Evolutionary conservation across 2,329 filamentous ascomycete species (phyloP).

Genomic region (Davidsoniella australis): DNA sequence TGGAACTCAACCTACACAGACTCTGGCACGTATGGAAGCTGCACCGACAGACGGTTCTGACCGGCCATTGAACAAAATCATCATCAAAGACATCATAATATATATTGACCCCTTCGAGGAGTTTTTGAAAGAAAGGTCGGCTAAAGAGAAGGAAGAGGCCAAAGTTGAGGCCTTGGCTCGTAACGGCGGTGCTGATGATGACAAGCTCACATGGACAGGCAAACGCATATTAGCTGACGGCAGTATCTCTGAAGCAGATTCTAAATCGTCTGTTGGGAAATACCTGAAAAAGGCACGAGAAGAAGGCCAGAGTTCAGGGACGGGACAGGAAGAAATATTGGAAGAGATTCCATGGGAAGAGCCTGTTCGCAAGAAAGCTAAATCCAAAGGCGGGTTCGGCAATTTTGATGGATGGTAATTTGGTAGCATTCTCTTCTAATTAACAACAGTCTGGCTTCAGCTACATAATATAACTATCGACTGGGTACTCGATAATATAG

Average conservation of each 20-base stretch:
- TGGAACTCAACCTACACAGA: slow-evolving; percentile 23
- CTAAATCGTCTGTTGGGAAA: slow-evolving; percentile 47
- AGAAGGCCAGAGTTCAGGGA: neutral
- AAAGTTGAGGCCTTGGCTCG: slow-evolving; percentile 43
- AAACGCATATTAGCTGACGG: slow-evolving; percentile 64
- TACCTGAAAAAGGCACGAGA: slow-evolving; percentile 42
- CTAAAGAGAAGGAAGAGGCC: slow-evolving; percentile 40
- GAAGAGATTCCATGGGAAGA: slow-evolving; percentile 51
- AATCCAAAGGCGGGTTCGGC: slow-evolving; percentile 59
- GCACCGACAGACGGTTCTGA: slow-evolving; percentile 59
- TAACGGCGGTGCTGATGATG: slow-evolving; percentile 64
- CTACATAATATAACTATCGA: no score
- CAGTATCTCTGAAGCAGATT: slow-evolving; percentile 29
- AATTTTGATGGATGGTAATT: slow-evolving; percentile 87
- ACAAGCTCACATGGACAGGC: slow-evolving; percentile 87
- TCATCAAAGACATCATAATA: slow-evolving; percentile 67
- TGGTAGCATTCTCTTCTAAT: neutral
- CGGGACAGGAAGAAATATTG: slow-evolving; percentile 37
- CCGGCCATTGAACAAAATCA: slow-evolving; percentile 58
- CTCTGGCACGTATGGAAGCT: slow-evolving; percentile 60
- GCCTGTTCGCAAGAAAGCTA: slow-evolving; percentile 66
- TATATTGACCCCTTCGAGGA: slow-evolving; percentile 93
- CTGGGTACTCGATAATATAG: no score
- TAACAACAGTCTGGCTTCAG: no score
- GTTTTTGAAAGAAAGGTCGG: slow-evolving; percentile 59